Base-by-base conservation (phyloP, 129 eudicot genomes). In the Solidago caesia region DNA sequence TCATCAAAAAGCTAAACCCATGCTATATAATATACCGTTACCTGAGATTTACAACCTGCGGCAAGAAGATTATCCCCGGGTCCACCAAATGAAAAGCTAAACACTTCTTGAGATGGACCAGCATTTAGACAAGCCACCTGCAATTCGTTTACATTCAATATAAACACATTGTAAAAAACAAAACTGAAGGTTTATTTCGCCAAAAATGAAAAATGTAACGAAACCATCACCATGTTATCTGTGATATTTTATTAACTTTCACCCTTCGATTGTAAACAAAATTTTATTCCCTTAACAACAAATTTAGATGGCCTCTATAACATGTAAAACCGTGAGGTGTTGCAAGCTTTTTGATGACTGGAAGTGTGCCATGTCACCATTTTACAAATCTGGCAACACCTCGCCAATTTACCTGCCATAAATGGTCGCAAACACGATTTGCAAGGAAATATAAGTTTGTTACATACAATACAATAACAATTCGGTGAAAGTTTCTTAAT, bases 31-130 rank as follows among this genome's bases (percentile, higher is more conserved):
- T 8, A 77, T 21, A 77, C 7, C 55, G 64, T 55, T 80, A 91
- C 99, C 99, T 91, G 88, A 67, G 97, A 84, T 47, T 88, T 91
- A 75, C 97, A 90, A 48, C 97, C 97, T n/a, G 91, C 99, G 1
- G 99, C 97, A 68, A 95, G 90, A 80, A 95, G 97, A 87, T 89
- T 84, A 79, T 80, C 84, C 45, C 77, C 84, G 0, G 79, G 60
- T 53, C 99, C 97, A 60, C 96, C 96, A 72, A 95, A 88, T 0
- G 99, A 91, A 82, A 91, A 89, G 82, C 96, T 88, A 83, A 88
- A 95, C 5, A 95, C 79, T 79, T 89, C 94, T 75, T 91, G 88
- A 3, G 89, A 84, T 0, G 97, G 85, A 26, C 96, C 97, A 66
- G 92, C 88, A 75, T 71, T 88, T 78, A 91, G n/a, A 64, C 87